These are phyloP conservation scores for Lipomyces sp. DNA, from an alignment of 805 yeast genomes.

Conservation along the genomic window DNA sequence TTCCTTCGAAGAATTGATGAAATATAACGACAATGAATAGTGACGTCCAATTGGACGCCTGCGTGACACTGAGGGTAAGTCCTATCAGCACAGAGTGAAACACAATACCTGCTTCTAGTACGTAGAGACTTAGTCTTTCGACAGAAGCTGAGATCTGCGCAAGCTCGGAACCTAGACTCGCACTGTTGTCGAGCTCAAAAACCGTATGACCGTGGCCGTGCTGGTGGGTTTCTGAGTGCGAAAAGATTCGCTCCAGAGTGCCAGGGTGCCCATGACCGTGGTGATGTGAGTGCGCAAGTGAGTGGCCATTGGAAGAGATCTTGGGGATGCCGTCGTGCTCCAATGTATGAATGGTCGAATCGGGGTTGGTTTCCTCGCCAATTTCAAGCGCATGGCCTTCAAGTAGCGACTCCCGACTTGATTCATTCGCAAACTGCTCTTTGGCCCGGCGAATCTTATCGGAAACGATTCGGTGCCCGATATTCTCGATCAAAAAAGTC, in stretches of 20 bases:
- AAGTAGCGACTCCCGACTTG: background rate
- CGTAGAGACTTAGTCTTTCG: constrained; percentile 36
- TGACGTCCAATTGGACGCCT: constrained; percentile 63
- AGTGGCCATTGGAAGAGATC: background rate
- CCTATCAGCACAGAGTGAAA: constrained; percentile 78
- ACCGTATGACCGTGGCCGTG: constrained; percentile 51
- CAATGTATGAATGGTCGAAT: constrained; percentile 2
- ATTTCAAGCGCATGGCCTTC: background rate
- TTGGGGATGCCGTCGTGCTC: constrained; percentile 1
- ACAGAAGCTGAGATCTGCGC: constrained; percentile 12
- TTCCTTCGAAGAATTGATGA: constrained; percentile 84
- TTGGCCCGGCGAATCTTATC: constrained; percentile 15
- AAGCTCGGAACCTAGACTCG: background rate
- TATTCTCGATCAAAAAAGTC: constrained; percentile 52
- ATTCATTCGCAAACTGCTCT: background rate
- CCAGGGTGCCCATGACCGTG: constrained; percentile 9
- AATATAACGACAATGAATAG: constrained; percentile 63
- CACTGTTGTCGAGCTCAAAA: constrained; percentile 34
- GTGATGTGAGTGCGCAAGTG: background rate
- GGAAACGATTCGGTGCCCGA: constrained; percentile 35
- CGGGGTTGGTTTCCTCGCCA: background rate
- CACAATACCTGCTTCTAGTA: constrained; percentile 63
- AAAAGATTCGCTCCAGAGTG: background rate
- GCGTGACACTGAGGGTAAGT: constrained; percentile 59
- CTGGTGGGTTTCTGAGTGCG: background rate